phyloP scores from a whole-genome alignment of 2,329 filamentous ascomycete species.

The Trichophyton verrucosum region DNA sequence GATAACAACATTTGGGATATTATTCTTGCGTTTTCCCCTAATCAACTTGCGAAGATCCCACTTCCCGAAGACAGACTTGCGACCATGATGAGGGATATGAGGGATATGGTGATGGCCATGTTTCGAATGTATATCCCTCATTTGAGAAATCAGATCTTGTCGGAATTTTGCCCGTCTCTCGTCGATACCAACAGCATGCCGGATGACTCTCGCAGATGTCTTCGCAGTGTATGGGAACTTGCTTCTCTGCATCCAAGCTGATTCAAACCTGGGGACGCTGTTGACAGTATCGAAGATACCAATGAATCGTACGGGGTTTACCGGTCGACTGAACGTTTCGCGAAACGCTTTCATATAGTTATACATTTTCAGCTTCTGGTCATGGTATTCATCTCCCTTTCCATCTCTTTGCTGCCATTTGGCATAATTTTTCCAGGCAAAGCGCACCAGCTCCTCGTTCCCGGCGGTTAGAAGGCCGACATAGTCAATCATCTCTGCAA shows the following conservation, averaged over 20 bases:
- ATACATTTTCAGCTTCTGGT: conserved; percentile 11
- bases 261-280: conserved; percentile 30
- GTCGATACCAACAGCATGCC: conserved; percentile 43
- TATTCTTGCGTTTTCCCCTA: not conserved
- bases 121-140: not conserved
- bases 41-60: conserved; percentile 3
- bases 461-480: conserved; percentile 40
- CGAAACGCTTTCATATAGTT: conserved; percentile 35
- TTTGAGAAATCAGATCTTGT: conserved; percentile 33
- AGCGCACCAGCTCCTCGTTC: conserved; percentile 43
- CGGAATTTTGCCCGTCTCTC: conserved; percentile 46
- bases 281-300: conserved; percentile 46
- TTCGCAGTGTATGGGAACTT: conserved; percentile 19
- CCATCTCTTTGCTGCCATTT: conserved; percentile 24
- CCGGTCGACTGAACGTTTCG: conserved; percentile 37
- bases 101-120: not conserved
- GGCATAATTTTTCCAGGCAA: conserved; percentile 31
- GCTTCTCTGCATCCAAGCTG: conserved; percentile 23
- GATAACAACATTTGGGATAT: not conserved
- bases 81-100: not conserved
- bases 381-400: conserved; percentile 11
- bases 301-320: conserved; percentile 40
- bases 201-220: conserved; percentile 28
- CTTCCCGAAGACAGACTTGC: not conserved
- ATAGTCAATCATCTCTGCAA: conserved; percentile 41